Evolutionary conservation across 331 rosid genomes (phyloP).

Genomic region (Pyrus hybrid): DNA sequence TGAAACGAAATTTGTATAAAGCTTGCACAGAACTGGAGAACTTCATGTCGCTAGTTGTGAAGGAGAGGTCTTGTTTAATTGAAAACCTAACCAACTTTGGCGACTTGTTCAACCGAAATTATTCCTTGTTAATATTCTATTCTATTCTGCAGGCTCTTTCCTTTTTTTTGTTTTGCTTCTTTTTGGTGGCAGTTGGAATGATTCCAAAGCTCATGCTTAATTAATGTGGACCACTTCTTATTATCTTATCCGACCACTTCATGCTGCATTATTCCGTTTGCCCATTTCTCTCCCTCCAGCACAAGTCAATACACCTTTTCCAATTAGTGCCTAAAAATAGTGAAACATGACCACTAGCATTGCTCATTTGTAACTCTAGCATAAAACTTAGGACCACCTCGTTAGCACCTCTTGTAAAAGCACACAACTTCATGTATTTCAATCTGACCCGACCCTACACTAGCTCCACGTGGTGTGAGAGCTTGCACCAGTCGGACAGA

Average conservation of each 20-base stretch:
- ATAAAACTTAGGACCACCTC: not conserved
- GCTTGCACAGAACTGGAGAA: too few species aligned
- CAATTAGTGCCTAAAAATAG: not conserved
- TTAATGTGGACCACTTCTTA: slow-evolving; percentile 2
- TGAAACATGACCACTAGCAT: not conserved
- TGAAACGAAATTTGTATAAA: too few species aligned
- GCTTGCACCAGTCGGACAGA: not conserved
- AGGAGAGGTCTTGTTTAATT: not conserved
- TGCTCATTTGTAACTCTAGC: not conserved
- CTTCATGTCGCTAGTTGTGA: not conserved
- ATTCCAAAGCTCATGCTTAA: not conserved
- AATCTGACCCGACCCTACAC: too few species aligned
- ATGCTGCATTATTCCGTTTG: not conserved
- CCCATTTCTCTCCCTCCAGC: not conserved
- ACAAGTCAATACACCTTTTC: not conserved
- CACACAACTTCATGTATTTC: too few species aligned
- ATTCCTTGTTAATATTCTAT: not conserved
- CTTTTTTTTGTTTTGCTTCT: not conserved
- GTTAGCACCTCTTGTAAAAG: too few species aligned
- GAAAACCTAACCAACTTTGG: not conserved
- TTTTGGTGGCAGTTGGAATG: not conserved
- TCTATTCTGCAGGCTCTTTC: not conserved
- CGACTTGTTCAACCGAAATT: not conserved
- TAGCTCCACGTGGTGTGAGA: not conserved
- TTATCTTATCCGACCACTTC: not conserved